A percentile compares a stretch with the other conserved stretches of the same genome.
Evolutionary conservation across 2,329 filamentous ascomycete genomes (phyloP).

Genomic region (Aspergillus fischeri): DNA sequence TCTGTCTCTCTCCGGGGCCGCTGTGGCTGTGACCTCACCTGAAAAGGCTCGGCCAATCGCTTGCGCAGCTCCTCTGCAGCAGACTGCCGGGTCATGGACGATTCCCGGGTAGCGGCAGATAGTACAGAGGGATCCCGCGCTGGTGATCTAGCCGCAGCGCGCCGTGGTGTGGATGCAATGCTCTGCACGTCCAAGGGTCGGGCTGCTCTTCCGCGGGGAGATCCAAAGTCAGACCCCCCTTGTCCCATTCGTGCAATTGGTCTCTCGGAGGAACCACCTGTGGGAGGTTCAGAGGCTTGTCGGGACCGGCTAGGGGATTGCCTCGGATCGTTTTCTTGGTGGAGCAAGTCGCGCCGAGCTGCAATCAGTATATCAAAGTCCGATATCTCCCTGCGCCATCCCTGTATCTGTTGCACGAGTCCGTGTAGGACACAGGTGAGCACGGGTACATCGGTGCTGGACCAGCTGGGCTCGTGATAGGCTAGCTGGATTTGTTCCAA

Average conservation of each 20-base stretch:
- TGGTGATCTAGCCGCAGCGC: conserved; percentile 18
- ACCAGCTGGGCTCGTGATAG: conserved; percentile 45
- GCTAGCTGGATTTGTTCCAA: conserved; percentile 24
- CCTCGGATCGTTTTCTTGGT: conserved; percentile 27
- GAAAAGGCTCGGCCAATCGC: conserved; percentile 33
- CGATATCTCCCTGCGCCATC: conserved; percentile 61
- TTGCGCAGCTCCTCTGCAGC: conserved; percentile 31
- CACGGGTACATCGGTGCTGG: conserved; percentile 43
- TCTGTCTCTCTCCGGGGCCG: neutral
- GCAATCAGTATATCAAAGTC: conserved; percentile 69
- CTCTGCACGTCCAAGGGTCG: conserved; percentile 11
- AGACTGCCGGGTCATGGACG: conserved; percentile 19
- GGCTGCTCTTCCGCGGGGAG: conserved; percentile 23
- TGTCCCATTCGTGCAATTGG: conserved; percentile 4
- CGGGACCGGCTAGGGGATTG: conserved; percentile 13
- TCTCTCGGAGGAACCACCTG: conserved; percentile 14
- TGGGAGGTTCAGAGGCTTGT: conserved; percentile 19
- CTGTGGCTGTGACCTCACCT: conserved; percentile 4
- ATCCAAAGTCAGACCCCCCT: conserved; percentile 12
- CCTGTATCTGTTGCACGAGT: conserved; percentile 59
- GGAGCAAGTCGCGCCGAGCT: conserved; percentile 48
- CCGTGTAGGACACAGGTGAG: conserved; percentile 56
- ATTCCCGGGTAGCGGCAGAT: conserved; percentile 21
- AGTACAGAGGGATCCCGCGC: conserved; percentile 19
- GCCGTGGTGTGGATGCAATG: conserved; percentile 16